phyloP scores from a whole-genome alignment of 306 rosid genomes.

The Lathyrus oleraceus region DNA sequence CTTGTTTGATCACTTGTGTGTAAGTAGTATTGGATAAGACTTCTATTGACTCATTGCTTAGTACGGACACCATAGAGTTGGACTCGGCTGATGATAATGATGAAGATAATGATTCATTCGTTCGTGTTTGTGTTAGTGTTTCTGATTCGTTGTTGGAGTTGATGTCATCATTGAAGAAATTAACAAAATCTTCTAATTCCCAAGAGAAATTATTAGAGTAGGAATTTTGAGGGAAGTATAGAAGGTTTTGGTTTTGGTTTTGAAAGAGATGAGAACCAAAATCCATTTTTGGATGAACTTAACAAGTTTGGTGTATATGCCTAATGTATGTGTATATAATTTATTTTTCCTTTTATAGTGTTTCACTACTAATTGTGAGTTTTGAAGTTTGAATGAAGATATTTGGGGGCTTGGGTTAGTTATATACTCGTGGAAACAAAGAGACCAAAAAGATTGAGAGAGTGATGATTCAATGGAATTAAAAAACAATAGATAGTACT shows the following conservation, averaged over 20 bases:
- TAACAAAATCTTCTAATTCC: slow-evolving; percentile 24
- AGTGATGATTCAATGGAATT: neutral
- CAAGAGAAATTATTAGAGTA: slow-evolving; percentile 20
- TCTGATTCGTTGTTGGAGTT: slow-evolving; percentile 9
- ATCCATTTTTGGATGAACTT: slow-evolving; percentile 30
- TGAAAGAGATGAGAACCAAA: slow-evolving; percentile 32
- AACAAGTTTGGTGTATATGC: neutral
- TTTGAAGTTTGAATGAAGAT: slow-evolving; percentile 5
- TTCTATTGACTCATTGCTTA: slow-evolving; percentile 35
- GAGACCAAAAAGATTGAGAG: neutral
- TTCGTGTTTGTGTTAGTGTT: neutral
- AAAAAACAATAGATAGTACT: slow-evolving; percentile 2
- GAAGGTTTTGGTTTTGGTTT: slow-evolving; percentile 21
- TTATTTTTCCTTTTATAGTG: neutral
- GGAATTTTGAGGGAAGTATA: slow-evolving; percentile 28
- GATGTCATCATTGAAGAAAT: slow-evolving; percentile 10
- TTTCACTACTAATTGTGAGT: neutral
- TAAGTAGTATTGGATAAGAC: slow-evolving; percentile 33
- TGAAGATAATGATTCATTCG: slow-evolving; percentile 27
- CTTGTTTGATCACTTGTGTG: neutral
- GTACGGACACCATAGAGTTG: slow-evolving; percentile 8
- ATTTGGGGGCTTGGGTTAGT: neutral
- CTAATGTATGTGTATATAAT: neutral
- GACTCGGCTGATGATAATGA: slow-evolving; percentile 16
- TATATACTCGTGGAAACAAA: slow-evolving; percentile 32